Conservation (phyloP, 345 rosid genomes). For the Mangifera indica region DNA sequence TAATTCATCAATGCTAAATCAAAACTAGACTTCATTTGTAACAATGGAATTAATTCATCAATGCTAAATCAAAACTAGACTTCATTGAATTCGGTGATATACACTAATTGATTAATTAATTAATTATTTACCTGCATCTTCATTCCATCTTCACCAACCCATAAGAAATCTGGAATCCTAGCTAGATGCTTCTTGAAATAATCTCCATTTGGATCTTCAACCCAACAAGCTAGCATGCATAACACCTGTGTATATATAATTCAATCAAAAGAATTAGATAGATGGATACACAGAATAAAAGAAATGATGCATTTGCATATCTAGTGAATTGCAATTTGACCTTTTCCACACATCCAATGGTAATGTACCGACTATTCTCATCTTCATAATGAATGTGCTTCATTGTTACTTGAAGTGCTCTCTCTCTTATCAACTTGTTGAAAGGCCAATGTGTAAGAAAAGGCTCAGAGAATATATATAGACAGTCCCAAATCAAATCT, state of each 20-base stretch:
- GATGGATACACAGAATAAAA: no score
- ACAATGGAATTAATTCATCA: no score
- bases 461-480: conserved; percentile 29
- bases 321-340: conserved; percentile 1
- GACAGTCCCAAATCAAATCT: conserved; percentile 32
- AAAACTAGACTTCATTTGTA: background rate
- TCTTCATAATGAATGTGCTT: conserved; percentile 41
- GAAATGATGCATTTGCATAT: background rate
- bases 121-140: conserved; percentile 41
- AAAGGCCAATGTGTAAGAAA: conserved; percentile 35
- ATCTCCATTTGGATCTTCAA: conserved; percentile 43
- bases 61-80: no score
- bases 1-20: no score
- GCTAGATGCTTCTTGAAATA: conserved; percentile 48
- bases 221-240: conserved; percentile 55
- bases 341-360: conserved; percentile 38
- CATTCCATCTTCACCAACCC: conserved; percentile 62
- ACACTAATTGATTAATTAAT: no score
- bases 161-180: conserved; percentile 30
- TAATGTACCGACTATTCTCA: conserved; percentile 35
- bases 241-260: conserved; percentile 24
- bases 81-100: background rate
- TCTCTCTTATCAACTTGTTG: conserved; percentile 25
- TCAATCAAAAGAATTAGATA: background rate
- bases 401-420: conserved; percentile 29